Evolutionary conservation across 352 stramenopile genomes (phyloP).

Genomic region (Elongisporangium senticosum): DNA sequence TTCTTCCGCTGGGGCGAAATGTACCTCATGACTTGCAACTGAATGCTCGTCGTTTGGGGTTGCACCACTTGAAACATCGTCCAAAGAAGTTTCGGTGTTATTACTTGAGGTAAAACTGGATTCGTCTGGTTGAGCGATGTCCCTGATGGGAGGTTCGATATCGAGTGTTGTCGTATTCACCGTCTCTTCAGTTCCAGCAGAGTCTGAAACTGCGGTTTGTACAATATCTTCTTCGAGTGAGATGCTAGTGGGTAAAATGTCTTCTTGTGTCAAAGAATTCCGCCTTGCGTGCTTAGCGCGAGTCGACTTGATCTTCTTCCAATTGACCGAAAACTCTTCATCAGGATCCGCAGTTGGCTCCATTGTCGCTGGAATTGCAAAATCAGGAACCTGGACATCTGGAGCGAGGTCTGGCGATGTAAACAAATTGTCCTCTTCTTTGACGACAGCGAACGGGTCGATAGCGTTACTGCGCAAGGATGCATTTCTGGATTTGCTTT

Average conservation of each 20-base stretch:
- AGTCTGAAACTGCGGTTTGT: neutral
- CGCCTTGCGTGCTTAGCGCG: neutral
- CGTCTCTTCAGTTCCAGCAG: neutral
- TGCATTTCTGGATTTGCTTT: neutral
- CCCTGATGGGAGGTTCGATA: neutral
- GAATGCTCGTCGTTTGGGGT: neutral
- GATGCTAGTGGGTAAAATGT: neutral
- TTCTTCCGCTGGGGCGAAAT: neutral
- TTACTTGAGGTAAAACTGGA: neutral
- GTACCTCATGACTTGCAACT: neutral
- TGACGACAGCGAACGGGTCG: neutral
- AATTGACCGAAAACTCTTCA: constrained; percentile 39
- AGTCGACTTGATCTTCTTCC: constrained; percentile 30
- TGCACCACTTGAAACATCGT: neutral
- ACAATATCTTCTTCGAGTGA: neutral
- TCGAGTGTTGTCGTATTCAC: neutral
- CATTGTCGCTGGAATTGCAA: neutral
- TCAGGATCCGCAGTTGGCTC: constrained; percentile 16
- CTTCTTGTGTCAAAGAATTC: neutral
- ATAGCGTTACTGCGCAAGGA: neutral
- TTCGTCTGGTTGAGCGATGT: neutral
- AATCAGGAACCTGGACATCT: neutral
- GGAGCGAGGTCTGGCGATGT: neutral
- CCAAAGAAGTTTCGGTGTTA: neutral
- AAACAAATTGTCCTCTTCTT: neutral